phyloP scores from a whole-genome alignment of 73 alveolate genomes.

The Tetrahymena malaccensis region DNA sequence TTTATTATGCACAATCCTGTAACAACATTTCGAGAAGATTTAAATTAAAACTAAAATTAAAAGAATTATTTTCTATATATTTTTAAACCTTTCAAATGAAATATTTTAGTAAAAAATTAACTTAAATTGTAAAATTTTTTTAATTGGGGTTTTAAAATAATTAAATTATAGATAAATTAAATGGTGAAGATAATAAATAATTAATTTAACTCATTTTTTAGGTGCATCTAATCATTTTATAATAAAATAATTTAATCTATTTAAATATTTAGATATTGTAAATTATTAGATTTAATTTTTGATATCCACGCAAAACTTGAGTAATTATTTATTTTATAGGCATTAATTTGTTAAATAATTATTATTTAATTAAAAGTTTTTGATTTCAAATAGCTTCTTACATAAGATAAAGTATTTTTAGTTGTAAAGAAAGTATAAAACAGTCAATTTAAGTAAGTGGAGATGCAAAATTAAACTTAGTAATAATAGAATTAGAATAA shows the following conservation, averaged over 20 bases:
- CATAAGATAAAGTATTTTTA: neutral
- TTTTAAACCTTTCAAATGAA: too few relatives aligned
- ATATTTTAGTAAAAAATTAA: too few relatives aligned
- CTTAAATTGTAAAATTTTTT: too few relatives aligned
- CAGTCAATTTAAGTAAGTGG: neutral
- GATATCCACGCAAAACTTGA: neutral
- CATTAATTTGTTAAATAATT: neutral
- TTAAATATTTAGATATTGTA: neutral
- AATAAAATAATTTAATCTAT: neutral
- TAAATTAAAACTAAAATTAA: too few relatives aligned
- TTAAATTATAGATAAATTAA: too few relatives aligned
- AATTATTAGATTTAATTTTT: neutral
- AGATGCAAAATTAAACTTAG: neutral
- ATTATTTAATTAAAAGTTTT: neutral
- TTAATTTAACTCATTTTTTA: too few relatives aligned
- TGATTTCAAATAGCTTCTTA: neutral
- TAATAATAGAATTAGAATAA: neutral
- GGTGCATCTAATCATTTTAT: too few relatives aligned
- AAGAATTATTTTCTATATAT: too few relatives aligned
- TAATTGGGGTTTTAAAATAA: too few relatives aligned
- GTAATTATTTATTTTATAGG: neutral
- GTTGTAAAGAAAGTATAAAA: neutral
- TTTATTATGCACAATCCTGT: too few relatives aligned
- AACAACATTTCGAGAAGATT: too few relatives aligned
- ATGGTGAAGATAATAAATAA: too few relatives aligned